phyloP scores from a whole-genome alignment of 371 early-diverging fungal species.

The Actinomortierella wolfii region DNA sequence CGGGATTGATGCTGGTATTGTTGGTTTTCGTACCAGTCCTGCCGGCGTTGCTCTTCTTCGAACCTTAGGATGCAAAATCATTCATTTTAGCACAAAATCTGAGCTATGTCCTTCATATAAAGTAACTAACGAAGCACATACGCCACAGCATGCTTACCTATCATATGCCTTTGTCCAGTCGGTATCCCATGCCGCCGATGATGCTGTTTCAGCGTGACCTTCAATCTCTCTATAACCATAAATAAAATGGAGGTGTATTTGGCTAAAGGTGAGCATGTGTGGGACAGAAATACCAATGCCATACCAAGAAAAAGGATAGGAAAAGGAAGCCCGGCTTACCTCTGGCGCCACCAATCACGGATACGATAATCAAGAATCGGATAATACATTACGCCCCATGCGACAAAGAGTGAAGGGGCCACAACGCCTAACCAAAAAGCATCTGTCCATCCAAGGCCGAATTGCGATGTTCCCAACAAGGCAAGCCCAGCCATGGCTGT shows the following conservation, averaged over 20 bases:
- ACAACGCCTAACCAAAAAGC: constrained; percentile 59
- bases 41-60: constrained; percentile 58
- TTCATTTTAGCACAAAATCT: too few species aligned
- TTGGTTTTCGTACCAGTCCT: constrained; percentile 55
- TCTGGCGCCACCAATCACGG: constrained; percentile 53
- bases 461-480: constrained; percentile 24
- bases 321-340: constrained; percentile 11
- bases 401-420: constrained; percentile 55
- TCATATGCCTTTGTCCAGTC: constrained; percentile 62
- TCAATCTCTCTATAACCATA: constrained; percentile 46
- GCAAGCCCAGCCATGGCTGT: constrained; percentile 21
- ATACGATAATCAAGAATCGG: constrained; percentile 54
- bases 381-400: constrained; percentile 58
- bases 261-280: not conserved
- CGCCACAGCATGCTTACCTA: too few species aligned
- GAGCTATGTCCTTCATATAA: too few species aligned
- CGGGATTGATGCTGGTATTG: constrained; percentile 33
- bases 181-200: constrained; percentile 52
- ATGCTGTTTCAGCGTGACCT: constrained; percentile 51
- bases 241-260: not conserved
- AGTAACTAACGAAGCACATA: too few species aligned
- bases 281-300: not conserved
- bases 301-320: too few species aligned
- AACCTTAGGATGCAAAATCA: constrained; percentile 23
- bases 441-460: constrained; percentile 25